Percentiles rank a stretch among this genome's conserved stretches.
Evolutionary conservation across 208 protist species (phyloP).

Genomic region (Leishmania lainsoni): DNA sequence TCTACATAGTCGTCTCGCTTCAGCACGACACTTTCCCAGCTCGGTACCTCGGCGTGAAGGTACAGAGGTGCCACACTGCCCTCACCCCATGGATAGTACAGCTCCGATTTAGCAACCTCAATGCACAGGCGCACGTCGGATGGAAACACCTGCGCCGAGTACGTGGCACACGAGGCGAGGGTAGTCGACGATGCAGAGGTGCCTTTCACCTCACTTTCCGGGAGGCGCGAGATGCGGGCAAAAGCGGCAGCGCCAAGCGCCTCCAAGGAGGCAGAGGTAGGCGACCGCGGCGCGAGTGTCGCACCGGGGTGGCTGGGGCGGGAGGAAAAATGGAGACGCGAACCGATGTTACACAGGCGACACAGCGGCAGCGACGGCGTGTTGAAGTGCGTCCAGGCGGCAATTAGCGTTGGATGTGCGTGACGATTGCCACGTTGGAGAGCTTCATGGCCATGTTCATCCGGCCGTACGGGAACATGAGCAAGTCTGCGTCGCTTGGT

Average conservation of each 20-base stretch:
- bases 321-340: slow-evolving; percentile 50
- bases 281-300: slow-evolving; percentile 27
- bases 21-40: slow-evolving; percentile 27
- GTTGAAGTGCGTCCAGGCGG: slow-evolving; percentile 61
- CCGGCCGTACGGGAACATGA: slow-evolving; percentile 51
- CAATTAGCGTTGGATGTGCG: slow-evolving; percentile 62
- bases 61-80: slow-evolving; percentile 46
- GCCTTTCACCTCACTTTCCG: background rate
- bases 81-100: slow-evolving; percentile 64
- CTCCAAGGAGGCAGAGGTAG: slow-evolving; percentile 16
- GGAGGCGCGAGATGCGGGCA: slow-evolving; percentile 11
- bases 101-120: slow-evolving; percentile 29
- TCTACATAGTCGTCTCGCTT: slow-evolving; percentile 49
- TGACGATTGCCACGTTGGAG: slow-evolving; percentile 28
- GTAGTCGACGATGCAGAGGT: background rate
- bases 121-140: slow-evolving; percentile 45
- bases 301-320: slow-evolving; percentile 13
- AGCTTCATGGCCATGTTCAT: slow-evolving; percentile 27
- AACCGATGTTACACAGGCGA: slow-evolving; percentile 48
- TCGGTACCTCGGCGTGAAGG: slow-evolving; percentile 36
- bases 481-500: slow-evolving; percentile 40
- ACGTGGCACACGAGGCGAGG: slow-evolving; percentile 15
- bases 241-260: slow-evolving; percentile 32
- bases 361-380: slow-evolving; percentile 46
- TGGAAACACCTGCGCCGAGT: slow-evolving; percentile 53